A percentile compares a stretch with the other conserved stretches of the same genome.
Evolutionary conservation across 805 yeast species (phyloP).

Genomic region (Zygosaccharomyces pseudorouxii): DNA sequence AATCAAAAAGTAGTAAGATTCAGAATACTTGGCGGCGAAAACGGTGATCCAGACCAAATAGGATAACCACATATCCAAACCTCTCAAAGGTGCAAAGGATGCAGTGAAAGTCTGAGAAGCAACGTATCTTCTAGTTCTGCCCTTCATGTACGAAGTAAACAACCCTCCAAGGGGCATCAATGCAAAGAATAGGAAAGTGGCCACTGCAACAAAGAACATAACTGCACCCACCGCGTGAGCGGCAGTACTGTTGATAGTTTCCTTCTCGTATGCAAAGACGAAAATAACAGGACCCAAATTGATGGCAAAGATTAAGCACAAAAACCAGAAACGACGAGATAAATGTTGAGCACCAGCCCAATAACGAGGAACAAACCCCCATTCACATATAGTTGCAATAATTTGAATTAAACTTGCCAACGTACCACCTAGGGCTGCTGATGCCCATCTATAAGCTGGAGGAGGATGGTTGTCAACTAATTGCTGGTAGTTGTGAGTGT

Average conservation of each 20-base stretch:
- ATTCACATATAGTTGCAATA: conserved; percentile 83
- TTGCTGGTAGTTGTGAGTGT: conserved; percentile 83
- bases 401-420: conserved; percentile 80
- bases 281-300: conserved; percentile 86
- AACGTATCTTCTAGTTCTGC: conserved; percentile 78
- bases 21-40: conserved; percentile 81
- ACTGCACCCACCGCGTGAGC: conserved; percentile 80
- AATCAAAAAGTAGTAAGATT: conserved; percentile 89
- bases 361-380: conserved; percentile 93
- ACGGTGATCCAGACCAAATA: conserved; percentile 86
- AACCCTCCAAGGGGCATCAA: conserved; percentile 96
- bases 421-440: conserved; percentile 88
- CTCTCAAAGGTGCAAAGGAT: conserved; percentile 70
- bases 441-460: conserved; percentile 88
- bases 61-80: conserved; percentile 95
- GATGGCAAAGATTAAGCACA: conserved; percentile 56
- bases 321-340: conserved; percentile 77
- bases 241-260: conserved; percentile 59
- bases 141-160: conserved; percentile 88
- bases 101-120: conserved; percentile 97
- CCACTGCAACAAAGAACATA: conserved; percentile 82
- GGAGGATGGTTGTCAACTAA: conserved; percentile 80
- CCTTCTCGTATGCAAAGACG: conserved; percentile 75
- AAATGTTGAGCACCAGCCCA: conserved; percentile 99
- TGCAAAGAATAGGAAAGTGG: conserved; percentile 79